A percentile compares a stretch with the other conserved stretches of the same genome.
These are phyloP conservation scores for Colletotrichum orchidophilum DNA, from an alignment of 2,329 filamentous ascomycete genomes.

Conservation along the genomic window DNA sequence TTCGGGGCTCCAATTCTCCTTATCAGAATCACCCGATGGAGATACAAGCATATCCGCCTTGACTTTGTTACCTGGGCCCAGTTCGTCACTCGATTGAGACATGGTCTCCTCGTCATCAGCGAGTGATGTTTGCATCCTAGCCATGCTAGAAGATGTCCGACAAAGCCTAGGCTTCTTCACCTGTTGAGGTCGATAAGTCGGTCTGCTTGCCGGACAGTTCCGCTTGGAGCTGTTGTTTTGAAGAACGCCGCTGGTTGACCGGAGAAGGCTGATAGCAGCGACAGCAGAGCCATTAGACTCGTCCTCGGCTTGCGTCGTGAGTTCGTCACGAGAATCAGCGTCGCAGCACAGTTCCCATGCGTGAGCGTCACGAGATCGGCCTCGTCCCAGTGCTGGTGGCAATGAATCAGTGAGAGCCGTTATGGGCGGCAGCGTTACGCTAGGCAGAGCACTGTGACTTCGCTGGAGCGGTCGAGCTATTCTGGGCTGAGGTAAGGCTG, in stretches of 20 bases:
- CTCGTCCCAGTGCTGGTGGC: constrained; percentile 67
- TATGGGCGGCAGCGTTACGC: constrained; percentile 66
- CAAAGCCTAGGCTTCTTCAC: constrained; percentile 71
- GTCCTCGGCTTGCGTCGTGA: constrained; percentile 83
- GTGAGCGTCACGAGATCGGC: constrained; percentile 85
- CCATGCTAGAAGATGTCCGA: constrained; percentile 69
- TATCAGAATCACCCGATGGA: constrained; percentile 77
- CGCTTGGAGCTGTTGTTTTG: constrained; percentile 72
- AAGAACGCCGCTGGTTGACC: constrained; percentile 69
- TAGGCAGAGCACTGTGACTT: constrained; percentile 74
- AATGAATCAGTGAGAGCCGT: constrained; percentile 62
- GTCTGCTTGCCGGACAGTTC: constrained; percentile 56
- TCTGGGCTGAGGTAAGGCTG: constrained; percentile 58
- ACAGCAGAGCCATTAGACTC: constrained; percentile 82
- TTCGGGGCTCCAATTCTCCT: constrained; percentile 85
- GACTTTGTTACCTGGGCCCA: constrained; percentile 42
- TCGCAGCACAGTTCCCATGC: constrained; percentile 94
- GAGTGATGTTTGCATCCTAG: constrained; percentile 62
- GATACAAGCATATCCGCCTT: constrained; percentile 52
- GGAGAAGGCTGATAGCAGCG: constrained; percentile 82
- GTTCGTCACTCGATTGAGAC: neutral
- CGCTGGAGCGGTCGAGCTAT: constrained; percentile 62
- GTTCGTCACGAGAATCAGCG: constrained; percentile 78
- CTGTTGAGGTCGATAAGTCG: constrained; percentile 41
- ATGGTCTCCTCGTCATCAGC: neutral